Evolutionary conservation across 495 filamentous ascomycete genomes (phyloP).

Genomic region (Parathielavia appendiculata): DNA sequence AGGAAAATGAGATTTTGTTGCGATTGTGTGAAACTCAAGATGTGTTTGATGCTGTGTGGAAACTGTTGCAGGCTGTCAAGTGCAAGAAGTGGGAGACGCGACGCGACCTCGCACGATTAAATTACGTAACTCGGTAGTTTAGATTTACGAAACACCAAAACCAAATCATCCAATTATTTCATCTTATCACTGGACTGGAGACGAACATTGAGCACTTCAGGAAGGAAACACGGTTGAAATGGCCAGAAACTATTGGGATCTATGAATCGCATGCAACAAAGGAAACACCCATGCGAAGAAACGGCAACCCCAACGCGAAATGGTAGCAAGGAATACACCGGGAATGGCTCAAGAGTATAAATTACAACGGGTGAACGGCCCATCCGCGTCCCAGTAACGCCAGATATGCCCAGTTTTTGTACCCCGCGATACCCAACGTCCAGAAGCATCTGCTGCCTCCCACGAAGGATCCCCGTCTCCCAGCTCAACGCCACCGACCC

Average conservation of each 20-base stretch:
- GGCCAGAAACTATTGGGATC: slow-evolving; percentile 33
- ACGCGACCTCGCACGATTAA: no score
- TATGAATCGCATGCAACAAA: slow-evolving; percentile 43
- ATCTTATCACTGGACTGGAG: neutral
- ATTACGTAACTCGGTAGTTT: no score
- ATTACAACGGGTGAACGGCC: slow-evolving; percentile 51
- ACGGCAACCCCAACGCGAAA: slow-evolving; percentile 30
- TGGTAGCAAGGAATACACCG: slow-evolving; percentile 49
- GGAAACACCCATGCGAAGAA: slow-evolving; percentile 33
- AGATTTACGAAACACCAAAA: neutral
- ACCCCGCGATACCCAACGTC: slow-evolving; percentile 28
- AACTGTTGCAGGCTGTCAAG: no score
- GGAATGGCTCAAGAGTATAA: slow-evolving; percentile 54
- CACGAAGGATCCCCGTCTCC: slow-evolving; percentile 25
- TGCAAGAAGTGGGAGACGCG: no score
- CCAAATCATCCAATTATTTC: neutral
- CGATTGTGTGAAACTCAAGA: no score
- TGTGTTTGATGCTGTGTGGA: no score
- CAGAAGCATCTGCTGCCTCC: slow-evolving; percentile 23
- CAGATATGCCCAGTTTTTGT: slow-evolving; percentile 30
- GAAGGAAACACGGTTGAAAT: slow-evolving; percentile 28
- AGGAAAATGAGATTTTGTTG: no score
- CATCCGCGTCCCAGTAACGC: slow-evolving; percentile 34
- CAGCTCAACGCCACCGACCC: slow-evolving; percentile 16
- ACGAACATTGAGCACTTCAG: neutral